phyloP scores from a whole-genome alignment of 352 stramenopile species.

The Lagenidium sp. region DNA sequence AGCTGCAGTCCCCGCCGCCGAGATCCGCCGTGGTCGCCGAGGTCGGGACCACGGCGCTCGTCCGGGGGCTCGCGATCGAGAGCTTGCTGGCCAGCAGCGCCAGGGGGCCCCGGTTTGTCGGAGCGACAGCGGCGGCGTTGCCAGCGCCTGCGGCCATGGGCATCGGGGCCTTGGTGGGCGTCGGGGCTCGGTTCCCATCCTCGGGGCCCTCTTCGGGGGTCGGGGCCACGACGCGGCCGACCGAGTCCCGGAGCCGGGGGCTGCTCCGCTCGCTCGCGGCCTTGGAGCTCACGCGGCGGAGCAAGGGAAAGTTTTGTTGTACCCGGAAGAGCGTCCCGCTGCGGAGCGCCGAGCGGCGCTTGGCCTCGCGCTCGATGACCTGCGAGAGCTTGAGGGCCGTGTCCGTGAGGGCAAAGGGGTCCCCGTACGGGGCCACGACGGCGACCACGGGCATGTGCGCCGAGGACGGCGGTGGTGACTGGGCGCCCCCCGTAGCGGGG shows the following conservation, averaged over 20 bases:
- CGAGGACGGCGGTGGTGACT: too few species aligned
- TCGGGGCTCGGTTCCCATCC: background rate
- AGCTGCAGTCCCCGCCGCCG: background rate
- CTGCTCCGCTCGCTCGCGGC: constrained; percentile 4
- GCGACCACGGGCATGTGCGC: background rate
- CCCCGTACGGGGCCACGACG: background rate
- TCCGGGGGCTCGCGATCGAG: background rate
- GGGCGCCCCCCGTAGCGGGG: too few species aligned
- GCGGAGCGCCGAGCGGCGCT: constrained; percentile 23
- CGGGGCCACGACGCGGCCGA: constrained; percentile 15
- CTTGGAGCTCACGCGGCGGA: constrained; percentile 5
- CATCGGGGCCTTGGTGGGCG: background rate
- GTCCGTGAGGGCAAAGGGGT: constrained; percentile 27
- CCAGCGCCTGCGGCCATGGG: too few species aligned
- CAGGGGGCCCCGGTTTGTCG: too few species aligned
- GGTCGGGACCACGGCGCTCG: background rate
- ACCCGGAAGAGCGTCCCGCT: constrained; percentile 16
- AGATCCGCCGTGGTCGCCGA: background rate
- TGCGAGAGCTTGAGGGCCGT: constrained; percentile 54
- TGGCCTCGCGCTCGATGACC: constrained; percentile 54
- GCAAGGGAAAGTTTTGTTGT: constrained; percentile 16
- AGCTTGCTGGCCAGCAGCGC: too few species aligned
- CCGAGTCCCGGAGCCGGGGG: constrained; percentile 10
- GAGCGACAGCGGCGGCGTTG: too few species aligned
- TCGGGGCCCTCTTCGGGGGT: constrained; percentile 9